phyloP scores from a whole-genome alignment of 2,329 filamentous ascomycete species.

The Monosporascus sp. region DNA sequence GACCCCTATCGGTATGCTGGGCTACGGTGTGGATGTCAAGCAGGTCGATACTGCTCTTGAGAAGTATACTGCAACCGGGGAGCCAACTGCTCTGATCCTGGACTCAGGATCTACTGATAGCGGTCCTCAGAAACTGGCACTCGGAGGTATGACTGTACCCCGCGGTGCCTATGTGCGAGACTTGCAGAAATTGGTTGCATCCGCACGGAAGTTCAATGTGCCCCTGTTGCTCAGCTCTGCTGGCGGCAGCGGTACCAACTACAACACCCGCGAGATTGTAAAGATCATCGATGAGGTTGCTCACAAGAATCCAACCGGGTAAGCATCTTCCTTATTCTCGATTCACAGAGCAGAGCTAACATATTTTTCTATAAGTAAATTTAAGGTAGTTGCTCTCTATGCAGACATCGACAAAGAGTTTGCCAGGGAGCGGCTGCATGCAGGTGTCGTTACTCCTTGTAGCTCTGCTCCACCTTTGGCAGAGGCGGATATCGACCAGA shows the following conservation, averaged over 20 bases:
- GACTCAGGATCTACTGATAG: conserved; percentile 31
- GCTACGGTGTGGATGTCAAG: conserved; percentile 39
- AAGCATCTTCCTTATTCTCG: neutral
- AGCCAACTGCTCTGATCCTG: conserved; percentile 28
- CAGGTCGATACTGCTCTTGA: conserved; percentile 21
- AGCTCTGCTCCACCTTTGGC: conserved; percentile 35
- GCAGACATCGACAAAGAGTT: neutral
- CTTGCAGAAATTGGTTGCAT: conserved; percentile 32
- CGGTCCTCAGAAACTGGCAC: conserved; percentile 35
- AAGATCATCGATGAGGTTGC: conserved; percentile 34
- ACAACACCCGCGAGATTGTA: conserved; percentile 35
- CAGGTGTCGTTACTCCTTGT: conserved; percentile 8
- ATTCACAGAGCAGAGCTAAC: conserved; percentile 20
- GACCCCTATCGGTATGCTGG: conserved; percentile 44
- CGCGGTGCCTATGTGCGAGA: conserved; percentile 37
- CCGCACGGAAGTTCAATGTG: conserved; percentile 28
- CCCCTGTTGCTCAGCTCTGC: conserved; percentile 39
- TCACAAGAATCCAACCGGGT: conserved; percentile 18
- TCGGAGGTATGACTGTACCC: conserved; percentile 34
- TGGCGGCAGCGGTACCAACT: conserved; percentile 42
- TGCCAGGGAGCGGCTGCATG: neutral
- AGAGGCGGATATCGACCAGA: conserved; percentile 31
- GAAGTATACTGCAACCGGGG: conserved; percentile 18
- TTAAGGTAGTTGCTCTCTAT: neutral
- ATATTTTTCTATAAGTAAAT: neutral